These are phyloP conservation scores for Tuber calosporum DNA, from an alignment of 495 filamentous ascomycete genomes.

Conservation along the genomic window DNA sequence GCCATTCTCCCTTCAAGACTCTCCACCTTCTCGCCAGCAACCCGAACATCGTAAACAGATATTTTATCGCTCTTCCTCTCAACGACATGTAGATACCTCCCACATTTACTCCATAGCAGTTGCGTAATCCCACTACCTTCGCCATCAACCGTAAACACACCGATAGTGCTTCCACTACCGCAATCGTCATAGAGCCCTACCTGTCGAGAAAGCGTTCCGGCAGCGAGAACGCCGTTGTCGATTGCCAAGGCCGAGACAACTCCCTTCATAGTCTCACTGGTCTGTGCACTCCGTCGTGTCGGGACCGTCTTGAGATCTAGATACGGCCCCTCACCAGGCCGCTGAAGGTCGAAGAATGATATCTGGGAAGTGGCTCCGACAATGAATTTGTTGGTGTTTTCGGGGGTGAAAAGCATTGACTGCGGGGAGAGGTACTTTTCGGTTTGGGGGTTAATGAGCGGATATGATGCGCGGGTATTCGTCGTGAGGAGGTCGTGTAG, in stretches of 20 bases:
- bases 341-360: constrained; percentile 68
- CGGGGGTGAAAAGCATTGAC: constrained; percentile 61
- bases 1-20: constrained; percentile 65
- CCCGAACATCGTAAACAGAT: constrained; percentile 76
- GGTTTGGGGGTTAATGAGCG: constrained; percentile 62
- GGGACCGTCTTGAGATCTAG: constrained; percentile 62
- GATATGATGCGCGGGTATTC: constrained; percentile 55
- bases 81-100: constrained; percentile 77
- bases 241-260: constrained; percentile 60
- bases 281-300: constrained; percentile 61
- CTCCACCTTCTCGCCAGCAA: constrained; percentile 59
- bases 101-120: constrained; percentile 72
- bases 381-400: constrained; percentile 54
- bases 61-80: constrained; percentile 71
- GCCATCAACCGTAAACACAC: constrained; percentile 53
- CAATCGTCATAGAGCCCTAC: constrained; percentile 69
- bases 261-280: constrained; percentile 74
- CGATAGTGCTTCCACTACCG: constrained; percentile 58
- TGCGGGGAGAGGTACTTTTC: constrained; percentile 72
- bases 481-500: constrained; percentile 49
- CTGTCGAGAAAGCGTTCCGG: constrained; percentile 71
- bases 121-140: constrained; percentile 67
- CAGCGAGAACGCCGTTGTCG: constrained; percentile 55
- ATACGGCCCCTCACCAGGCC: constrained; percentile 58
- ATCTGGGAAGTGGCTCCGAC: constrained; percentile 69